Evolutionary conservation across 2,329 filamentous ascomycete genomes (phyloP), one percentile per base, ranked within the genome.

Genomic region (Conoideocrella luteorostrata): DNA sequence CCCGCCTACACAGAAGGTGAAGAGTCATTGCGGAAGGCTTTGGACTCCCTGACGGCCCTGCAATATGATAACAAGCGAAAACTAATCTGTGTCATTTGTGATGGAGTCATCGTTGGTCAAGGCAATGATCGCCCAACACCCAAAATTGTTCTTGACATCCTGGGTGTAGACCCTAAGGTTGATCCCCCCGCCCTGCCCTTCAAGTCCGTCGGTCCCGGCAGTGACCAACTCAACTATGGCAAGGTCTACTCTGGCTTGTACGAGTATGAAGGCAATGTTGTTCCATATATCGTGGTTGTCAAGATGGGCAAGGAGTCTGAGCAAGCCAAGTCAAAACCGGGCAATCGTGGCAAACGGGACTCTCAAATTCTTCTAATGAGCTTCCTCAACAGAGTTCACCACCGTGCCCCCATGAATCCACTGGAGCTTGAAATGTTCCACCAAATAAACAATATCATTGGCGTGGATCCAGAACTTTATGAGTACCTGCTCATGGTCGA

Each of bases 1-100:
- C 93, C 93, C 9, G 93, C 93, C 5, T 98, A 98, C 60, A 98
- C 93, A 0, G 93, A 98, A 71, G 93, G 89, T 56, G 93, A 98
- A 71, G 93, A 98, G 56, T 91, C 90, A 4, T 72, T 98, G 7
- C 78, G 93, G 44, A 94, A 95, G 60, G 91, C 89, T 41, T 75
- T 98, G 3, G 93, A 98, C 62, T 97, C 93, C 1, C 75, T 97
- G 47, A 96, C 93, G 13, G 88, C 90, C 11, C 76, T 98, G 13
- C 85, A 95, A 54, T 98, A 98, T 56, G 93, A 98, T 67, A 96
- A 98, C 68, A 98, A 98, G 72, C 78, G 93, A 50, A 98, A 98
- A 69, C 79, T 98, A 21, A 91, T 98, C 52, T 93, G 84, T 56
- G 88, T 98, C 48, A 88, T 98, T 54, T 98, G 93, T 60, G 93